These are phyloP conservation scores for Aureobasidium sp. DNA, from an alignment of 2,329 filamentous ascomycete genomes.

Conservation along the genomic window DNA sequence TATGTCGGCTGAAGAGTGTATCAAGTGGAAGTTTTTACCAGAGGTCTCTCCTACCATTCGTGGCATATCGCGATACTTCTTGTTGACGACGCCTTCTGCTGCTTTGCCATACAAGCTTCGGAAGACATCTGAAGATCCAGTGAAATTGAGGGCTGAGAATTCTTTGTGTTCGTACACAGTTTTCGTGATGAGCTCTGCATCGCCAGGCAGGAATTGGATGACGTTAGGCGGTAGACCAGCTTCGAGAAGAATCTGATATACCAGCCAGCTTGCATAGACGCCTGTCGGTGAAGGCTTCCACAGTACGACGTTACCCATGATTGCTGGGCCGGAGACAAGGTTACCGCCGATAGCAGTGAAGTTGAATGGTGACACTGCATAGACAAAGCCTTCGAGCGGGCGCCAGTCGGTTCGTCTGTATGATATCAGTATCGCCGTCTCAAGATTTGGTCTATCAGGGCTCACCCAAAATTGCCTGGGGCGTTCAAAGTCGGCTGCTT, in stretches of 20 bases:
- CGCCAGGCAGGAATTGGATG: constrained; percentile 32
- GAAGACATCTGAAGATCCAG: constrained; percentile 33
- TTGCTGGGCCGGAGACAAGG: constrained; percentile 27
- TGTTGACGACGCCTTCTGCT: constrained; percentile 22
- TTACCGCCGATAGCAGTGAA: constrained; percentile 34
- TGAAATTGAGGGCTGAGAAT: constrained; percentile 31
- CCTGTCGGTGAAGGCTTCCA: constrained; percentile 33
- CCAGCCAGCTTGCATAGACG: constrained; percentile 27
- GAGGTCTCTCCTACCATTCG: constrained; percentile 43
- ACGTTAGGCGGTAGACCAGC: constrained; percentile 32
- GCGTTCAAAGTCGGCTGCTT: constrained; percentile 27
- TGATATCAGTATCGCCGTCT: not conserved
- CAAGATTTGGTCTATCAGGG: not conserved
- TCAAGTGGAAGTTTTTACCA: constrained; percentile 46
- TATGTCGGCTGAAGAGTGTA: constrained; percentile 40
- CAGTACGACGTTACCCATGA: constrained; percentile 35
- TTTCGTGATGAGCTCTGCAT: constrained; percentile 29
- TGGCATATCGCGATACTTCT: constrained; percentile 31
- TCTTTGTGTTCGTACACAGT: constrained; percentile 27
- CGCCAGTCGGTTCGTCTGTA: constrained; percentile 27
- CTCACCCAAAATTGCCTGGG: constrained; percentile 12
- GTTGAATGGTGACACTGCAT: constrained; percentile 35
- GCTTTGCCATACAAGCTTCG: constrained; percentile 25
- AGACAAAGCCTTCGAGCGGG: constrained; percentile 35
- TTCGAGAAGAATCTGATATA: constrained; percentile 33